Evolutionary conservation across 2,329 filamentous ascomycete species (phyloP).

Genomic region (Fusarium sarcochroum): DNA sequence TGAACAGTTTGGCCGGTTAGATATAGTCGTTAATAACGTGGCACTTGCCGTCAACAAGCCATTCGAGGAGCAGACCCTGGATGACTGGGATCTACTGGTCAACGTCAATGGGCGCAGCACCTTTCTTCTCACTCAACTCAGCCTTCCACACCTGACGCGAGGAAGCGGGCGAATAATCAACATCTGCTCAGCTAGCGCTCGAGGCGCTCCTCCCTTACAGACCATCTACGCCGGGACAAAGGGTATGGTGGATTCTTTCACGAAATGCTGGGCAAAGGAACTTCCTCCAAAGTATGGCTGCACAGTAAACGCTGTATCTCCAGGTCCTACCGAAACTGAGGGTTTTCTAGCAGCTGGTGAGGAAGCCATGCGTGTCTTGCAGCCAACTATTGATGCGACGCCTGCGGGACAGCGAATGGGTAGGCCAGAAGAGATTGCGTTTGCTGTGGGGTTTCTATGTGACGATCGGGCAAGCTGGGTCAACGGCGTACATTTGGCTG

Average conservation of each 20-base stretch:
- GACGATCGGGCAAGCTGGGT: too few relatives aligned
- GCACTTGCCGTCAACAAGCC: not conserved
- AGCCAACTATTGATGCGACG: too few relatives aligned
- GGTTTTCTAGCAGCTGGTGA: too few relatives aligned
- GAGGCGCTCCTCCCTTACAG: not conserved
- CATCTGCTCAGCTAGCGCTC: not conserved
- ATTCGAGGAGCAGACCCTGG: not conserved
- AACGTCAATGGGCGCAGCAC: constrained; percentile 7
- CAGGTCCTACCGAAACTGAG: too few relatives aligned
- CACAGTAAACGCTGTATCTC: too few relatives aligned
- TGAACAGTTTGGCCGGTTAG: not conserved
- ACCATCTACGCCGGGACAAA: not conserved
- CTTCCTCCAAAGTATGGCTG: not conserved
- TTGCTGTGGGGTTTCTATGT: too few relatives aligned
- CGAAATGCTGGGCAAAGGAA: not conserved
- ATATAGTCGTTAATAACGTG: constrained; percentile 6
- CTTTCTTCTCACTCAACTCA: not conserved
- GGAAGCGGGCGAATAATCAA: constrained; percentile 2
- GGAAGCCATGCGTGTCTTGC: too few relatives aligned
- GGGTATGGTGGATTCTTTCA: not conserved
- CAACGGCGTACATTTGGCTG: too few relatives aligned
- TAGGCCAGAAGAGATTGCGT: too few relatives aligned
- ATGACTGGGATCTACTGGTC: constrained; percentile 1
- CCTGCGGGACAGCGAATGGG: too few relatives aligned
- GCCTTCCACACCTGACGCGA: not conserved